Conservation (phyloP, 768 basidiomycete genomes). For the Coprinellus micaceus region DNA sequence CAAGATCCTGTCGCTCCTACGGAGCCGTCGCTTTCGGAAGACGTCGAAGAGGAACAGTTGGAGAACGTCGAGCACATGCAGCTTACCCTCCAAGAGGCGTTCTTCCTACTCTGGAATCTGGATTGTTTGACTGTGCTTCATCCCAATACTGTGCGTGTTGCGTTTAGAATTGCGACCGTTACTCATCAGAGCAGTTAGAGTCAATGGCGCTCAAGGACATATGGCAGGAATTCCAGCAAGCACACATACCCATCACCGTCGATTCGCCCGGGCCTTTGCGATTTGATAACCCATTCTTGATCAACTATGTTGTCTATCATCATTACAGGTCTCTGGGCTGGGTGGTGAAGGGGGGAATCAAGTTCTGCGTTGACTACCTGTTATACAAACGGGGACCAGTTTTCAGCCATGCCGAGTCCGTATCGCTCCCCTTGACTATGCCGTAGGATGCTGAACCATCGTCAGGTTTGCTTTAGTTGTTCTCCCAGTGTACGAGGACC, state of each 20-base stretch:
- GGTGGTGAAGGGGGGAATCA: constrained; percentile 94
- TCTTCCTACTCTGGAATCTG: constrained; percentile 81
- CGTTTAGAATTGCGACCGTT: neutral
- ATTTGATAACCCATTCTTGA: constrained; percentile 89
- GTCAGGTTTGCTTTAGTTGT: constrained; percentile 86
- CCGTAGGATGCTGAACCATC: neutral
- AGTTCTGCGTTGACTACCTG: constrained; percentile 95
- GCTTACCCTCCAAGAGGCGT: constrained; percentile 83
- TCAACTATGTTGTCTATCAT: constrained; percentile 88
- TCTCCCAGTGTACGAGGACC: constrained; percentile 86
- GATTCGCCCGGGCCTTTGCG: constrained; percentile 33
- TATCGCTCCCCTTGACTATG: constrained; percentile 5
- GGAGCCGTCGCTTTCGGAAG: constrained; percentile 31
- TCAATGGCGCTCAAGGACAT: constrained; percentile 54
- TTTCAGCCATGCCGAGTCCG: constrained; percentile 93
- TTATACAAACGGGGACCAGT: constrained; percentile 94
- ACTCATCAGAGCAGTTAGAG: constrained; percentile 38
- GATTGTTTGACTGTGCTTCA: constrained; percentile 75
- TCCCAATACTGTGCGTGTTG: constrained; percentile 53
- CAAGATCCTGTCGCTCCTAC: constrained; percentile 20
- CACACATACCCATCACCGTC: constrained; percentile 42
- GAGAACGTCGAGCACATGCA: constrained; percentile 88
- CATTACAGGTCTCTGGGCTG: constrained; percentile 95
- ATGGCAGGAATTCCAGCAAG: constrained; percentile 62
- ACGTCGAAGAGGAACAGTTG: constrained; percentile 42